phyloP scores from a whole-genome alignment of 768 basidiomycete species.

The Xanthoconium stramineum region DNA sequence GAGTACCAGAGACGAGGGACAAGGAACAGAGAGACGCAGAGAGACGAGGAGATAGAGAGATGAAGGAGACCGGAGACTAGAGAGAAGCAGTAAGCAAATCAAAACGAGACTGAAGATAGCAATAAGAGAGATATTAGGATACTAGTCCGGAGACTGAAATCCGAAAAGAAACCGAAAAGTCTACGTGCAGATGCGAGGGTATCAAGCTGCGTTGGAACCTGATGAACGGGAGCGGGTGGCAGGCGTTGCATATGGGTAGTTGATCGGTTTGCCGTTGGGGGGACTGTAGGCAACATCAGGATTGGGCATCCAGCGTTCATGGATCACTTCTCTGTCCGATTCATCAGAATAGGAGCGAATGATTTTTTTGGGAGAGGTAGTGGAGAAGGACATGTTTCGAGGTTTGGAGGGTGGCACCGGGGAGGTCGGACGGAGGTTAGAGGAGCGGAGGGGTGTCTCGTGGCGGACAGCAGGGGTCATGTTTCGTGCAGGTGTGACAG shows the following conservation, averaged over 20 bases:
- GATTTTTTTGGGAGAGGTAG: slow-evolving; percentile 55
- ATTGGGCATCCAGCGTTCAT: slow-evolving; percentile 65
- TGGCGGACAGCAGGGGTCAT: slow-evolving; percentile 27
- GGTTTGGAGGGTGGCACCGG: slow-evolving; percentile 38
- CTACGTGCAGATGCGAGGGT: slow-evolving; percentile 20
- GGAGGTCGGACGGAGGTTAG: slow-evolving; percentile 27
- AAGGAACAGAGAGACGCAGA: slow-evolving; percentile 11
- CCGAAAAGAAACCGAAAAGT: slow-evolving; percentile 19
- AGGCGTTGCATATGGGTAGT: slow-evolving; percentile 26
- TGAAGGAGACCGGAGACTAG: slow-evolving; percentile 15
- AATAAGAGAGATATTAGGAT: slow-evolving; percentile 35
- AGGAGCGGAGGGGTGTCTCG: slow-evolving; percentile 31
- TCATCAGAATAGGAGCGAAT: slow-evolving; percentile 63
- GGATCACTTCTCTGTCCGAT: slow-evolving; percentile 52
- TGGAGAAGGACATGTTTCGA: slow-evolving; percentile 46
- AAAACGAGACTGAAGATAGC: slow-evolving; percentile 30
- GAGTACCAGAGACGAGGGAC: slow-evolving; percentile 12
- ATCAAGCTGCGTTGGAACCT: slow-evolving; percentile 36
- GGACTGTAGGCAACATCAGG: slow-evolving; percentile 35
- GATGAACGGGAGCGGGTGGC: slow-evolving; percentile 29
- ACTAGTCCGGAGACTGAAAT: slow-evolving; percentile 29
- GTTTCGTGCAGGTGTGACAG: slow-evolving; percentile 32
- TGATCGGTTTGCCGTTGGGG: slow-evolving; percentile 31
- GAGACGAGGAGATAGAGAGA: slow-evolving; percentile 4
- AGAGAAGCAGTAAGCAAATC: slow-evolving; percentile 17